A percentile compares a stretch with the other conserved stretches of the same genome.
These are phyloP conservation scores for Earliella scabrosa DNA, from an alignment of 1,284 basidiomycete genomes.

Conservation along the genomic window DNA sequence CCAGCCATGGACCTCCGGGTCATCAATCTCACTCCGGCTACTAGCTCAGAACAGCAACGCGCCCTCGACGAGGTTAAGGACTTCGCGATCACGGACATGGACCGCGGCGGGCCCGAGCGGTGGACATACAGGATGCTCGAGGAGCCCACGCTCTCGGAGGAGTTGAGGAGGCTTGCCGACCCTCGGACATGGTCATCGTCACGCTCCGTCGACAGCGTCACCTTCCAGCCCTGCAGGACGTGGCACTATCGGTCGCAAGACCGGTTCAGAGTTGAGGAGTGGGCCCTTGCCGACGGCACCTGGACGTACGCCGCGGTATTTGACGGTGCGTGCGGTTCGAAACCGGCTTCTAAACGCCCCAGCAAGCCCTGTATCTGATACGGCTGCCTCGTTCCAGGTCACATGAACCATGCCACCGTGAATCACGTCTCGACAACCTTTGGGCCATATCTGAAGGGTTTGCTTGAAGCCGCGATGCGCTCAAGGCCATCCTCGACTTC, in stretches of 20 bases:
- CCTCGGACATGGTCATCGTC: slow-evolving; percentile 36
- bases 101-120: slow-evolving; percentile 50
- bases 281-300: slow-evolving; percentile 53
- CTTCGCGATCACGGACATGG: slow-evolving; percentile 61
- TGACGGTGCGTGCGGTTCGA: slow-evolving; percentile 49
- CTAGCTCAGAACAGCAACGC: slow-evolving; percentile 49
- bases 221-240: slow-evolving; percentile 63
- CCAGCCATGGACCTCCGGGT: slow-evolving; percentile 38
- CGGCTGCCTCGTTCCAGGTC: slow-evolving; percentile 44
- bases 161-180: slow-evolving; percentile 45
- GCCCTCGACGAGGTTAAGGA: slow-evolving; percentile 56
- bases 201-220: slow-evolving; percentile 51
- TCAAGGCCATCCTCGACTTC: slow-evolving; percentile 36
- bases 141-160: slow-evolving; percentile 50
- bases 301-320: slow-evolving; percentile 67
- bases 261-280: slow-evolving; percentile 55
- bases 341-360: not conserved
- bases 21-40: slow-evolving; percentile 47
- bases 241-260: slow-evolving; percentile 57
- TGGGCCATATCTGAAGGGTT: slow-evolving; percentile 47
- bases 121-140: slow-evolving; percentile 60
- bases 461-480: slow-evolving; percentile 45
- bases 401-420: slow-evolving; percentile 63
- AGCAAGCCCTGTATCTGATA: slow-evolving; percentile 4
- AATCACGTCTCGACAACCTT: slow-evolving; percentile 52